Evolutionary conservation across 2,329 filamentous ascomycete species (phyloP).

Genomic region (Xylaria sp.): DNA sequence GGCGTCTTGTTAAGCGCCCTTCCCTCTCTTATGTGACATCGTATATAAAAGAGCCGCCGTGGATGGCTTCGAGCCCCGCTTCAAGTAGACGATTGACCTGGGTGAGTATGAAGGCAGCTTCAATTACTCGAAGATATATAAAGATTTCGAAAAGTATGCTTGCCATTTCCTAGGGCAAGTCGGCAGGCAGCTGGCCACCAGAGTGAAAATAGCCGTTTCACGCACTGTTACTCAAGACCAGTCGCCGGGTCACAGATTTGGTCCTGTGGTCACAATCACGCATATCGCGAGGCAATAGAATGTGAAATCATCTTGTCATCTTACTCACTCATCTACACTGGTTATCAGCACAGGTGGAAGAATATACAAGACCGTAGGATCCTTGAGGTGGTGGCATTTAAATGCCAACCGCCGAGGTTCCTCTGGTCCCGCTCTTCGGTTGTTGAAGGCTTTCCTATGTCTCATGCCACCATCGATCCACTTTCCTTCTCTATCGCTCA

Average conservation of each 20-base stretch:
- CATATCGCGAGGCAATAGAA: background rate
- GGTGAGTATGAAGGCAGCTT: too few relatives aligned
- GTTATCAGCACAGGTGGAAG: background rate
- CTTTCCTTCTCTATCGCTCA: background rate
- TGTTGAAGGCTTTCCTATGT: background rate
- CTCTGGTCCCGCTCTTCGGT: background rate
- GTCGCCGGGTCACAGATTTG: background rate
- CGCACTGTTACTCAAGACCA: background rate
- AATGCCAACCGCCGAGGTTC: background rate
- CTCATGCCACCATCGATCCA: background rate
- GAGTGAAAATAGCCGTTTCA: background rate
- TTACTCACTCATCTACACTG: background rate
- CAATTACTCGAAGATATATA: too few relatives aligned
- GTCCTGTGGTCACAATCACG: background rate
- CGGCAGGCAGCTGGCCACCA: too few relatives aligned
- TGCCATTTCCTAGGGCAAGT: too few relatives aligned
- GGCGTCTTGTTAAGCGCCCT: background rate
- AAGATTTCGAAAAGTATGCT: too few relatives aligned
- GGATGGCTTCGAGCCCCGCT: too few relatives aligned
- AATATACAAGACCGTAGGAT: background rate
- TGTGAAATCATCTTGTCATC: background rate
- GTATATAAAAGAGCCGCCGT: too few relatives aligned
- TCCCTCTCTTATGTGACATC: background rate
- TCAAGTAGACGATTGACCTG: too few relatives aligned
- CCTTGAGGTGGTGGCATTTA: background rate